Percentiles rank a stretch among this genome's conserved stretches.
Conservation (phyloP, 2,329 filamentous ascomycete genomes). For the Sarocladium kiliense region DNA sequence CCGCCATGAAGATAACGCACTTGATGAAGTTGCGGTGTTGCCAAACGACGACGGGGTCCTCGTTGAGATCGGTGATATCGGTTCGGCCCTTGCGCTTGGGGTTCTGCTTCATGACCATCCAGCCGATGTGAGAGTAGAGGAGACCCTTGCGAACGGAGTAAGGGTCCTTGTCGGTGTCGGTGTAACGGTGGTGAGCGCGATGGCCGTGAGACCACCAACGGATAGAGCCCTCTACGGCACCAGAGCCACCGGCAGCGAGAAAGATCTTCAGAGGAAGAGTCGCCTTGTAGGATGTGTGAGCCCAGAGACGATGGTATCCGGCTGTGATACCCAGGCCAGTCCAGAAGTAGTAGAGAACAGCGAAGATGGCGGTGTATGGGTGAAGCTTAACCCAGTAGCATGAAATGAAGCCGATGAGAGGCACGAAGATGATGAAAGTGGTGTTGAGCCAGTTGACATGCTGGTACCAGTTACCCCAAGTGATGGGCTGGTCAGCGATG, state of each 20-base stretch:
- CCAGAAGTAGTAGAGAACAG: conserved; percentile 77
- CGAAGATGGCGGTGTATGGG: conserved; percentile 66
- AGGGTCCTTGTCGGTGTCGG: conserved; percentile 87
- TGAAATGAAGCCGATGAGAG: conserved; percentile 65
- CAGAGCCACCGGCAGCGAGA: conserved; percentile 74
- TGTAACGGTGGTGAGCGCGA: conserved; percentile 85
- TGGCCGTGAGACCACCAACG: conserved; percentile 87
- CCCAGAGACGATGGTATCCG: conserved; percentile 67
- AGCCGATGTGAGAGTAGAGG: conserved; percentile 72
- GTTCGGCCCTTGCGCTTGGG: conserved; percentile 82
- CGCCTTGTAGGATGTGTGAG: conserved; percentile 79
- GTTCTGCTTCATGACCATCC: conserved; percentile 94
- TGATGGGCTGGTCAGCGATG: conserved; percentile 79
- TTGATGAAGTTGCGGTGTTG: conserved; percentile 85
- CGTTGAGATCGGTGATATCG: conserved; percentile 83
- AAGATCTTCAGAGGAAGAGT: conserved; percentile 72
- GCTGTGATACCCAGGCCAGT: conserved; percentile 77
- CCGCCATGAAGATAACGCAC: conserved; percentile 70
- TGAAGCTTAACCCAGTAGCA: conserved; percentile 75
- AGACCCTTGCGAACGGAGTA: conserved; percentile 89
- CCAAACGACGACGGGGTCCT: conserved; percentile 79
- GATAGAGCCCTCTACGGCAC: conserved; percentile 80
- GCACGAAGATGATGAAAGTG: conserved; percentile 72
- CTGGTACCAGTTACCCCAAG: conserved; percentile 79
- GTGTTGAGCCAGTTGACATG: conserved; percentile 94